A percentile compares a stretch with the other conserved stretches of the same genome.
Conservation (phyloP, 805 yeast species). For the Torulaspora franciscae region DNA sequence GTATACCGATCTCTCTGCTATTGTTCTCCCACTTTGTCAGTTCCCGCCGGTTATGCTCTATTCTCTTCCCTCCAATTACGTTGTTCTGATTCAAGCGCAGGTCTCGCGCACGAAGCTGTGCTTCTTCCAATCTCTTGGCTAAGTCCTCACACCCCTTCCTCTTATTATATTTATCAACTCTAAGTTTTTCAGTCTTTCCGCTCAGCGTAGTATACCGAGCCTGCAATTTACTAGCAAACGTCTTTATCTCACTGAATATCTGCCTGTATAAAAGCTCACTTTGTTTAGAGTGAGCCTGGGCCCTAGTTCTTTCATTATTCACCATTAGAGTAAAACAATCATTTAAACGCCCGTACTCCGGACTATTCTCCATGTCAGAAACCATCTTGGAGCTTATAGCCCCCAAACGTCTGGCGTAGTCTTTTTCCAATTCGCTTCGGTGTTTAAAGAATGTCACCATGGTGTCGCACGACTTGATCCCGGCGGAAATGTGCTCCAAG, state of each 20-base stretch:
- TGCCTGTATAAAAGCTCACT: constrained; percentile 28
- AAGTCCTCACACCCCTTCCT: constrained; percentile 30
- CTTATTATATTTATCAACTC: constrained; percentile 29
- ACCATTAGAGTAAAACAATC: constrained; percentile 18
- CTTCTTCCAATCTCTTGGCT: constrained; percentile 26
- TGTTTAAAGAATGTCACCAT: constrained; percentile 29
- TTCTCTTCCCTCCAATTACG: constrained; percentile 29
- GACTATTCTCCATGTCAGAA: constrained; percentile 19
- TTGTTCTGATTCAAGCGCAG: constrained; percentile 31
- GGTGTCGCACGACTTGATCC: constrained; percentile 27
- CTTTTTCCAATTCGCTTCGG: constrained; percentile 33
- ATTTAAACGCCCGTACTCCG: constrained; percentile 32
- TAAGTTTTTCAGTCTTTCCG: constrained; percentile 30
- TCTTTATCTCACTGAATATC: constrained; percentile 24
- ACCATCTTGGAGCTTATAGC: constrained; percentile 30
- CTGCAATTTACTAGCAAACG: constrained; percentile 24
- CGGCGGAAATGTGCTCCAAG: constrained; percentile 28
- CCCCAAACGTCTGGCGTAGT: constrained; percentile 33
- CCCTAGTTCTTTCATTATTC: constrained; percentile 23
- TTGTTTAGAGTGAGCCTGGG: constrained; percentile 33
- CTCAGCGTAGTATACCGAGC: constrained; percentile 29
- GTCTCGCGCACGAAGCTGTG: constrained; percentile 26
- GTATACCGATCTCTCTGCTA: constrained; percentile 23
- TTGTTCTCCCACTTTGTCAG: constrained; percentile 31
- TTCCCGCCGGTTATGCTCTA: constrained; percentile 29